Evolutionary conservation across 352 stramenopile species (phyloP).

Genomic region (Sclerospora graminicola): DNA sequence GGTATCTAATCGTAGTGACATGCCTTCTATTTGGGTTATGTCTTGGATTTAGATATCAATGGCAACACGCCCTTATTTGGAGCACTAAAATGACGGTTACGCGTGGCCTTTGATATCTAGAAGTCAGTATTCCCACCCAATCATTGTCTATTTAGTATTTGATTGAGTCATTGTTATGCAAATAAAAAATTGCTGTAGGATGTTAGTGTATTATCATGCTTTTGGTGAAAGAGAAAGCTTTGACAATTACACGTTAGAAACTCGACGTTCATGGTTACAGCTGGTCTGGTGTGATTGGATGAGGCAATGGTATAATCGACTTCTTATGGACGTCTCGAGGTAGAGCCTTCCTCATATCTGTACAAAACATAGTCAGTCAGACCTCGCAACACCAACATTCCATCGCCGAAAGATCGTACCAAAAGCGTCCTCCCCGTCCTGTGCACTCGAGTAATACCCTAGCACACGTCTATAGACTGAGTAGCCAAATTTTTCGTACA

Average conservation of each 20-base stretch:
- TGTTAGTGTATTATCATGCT: too few species aligned
- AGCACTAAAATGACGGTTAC: too few species aligned
- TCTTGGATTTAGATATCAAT: too few species aligned
- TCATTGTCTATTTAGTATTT: too few species aligned
- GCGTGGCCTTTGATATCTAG: too few species aligned
- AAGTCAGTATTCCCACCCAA: too few species aligned
- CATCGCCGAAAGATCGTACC: slow-evolving; percentile 27
- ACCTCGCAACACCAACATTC: neutral
- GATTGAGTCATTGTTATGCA: too few species aligned
- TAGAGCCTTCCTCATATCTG: slow-evolving; percentile 91
- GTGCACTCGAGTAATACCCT: slow-evolving; percentile 86
- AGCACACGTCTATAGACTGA: slow-evolving; percentile 87
- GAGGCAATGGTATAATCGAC: slow-evolving; percentile 81
- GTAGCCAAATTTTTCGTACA: slow-evolving; percentile 92
- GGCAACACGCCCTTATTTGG: too few species aligned
- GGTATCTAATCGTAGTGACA: too few species aligned
- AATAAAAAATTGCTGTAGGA: too few species aligned
- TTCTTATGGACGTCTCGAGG: slow-evolving; percentile 83
- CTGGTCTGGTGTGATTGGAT: slow-evolving; percentile 80
- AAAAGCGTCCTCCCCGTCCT: slow-evolving; percentile 82
- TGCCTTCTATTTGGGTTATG: too few species aligned
- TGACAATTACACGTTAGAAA: neutral
- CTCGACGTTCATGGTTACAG: slow-evolving; percentile 20
- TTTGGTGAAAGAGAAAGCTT: neutral
- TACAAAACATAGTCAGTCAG: slow-evolving; percentile 2